Percentiles rank a stretch among this genome's conserved stretches.
These are phyloP conservation scores for Pisolithus thermaeus DNA, from an alignment of 1,284 basidiomycete species.

Conservation along the genomic window DNA sequence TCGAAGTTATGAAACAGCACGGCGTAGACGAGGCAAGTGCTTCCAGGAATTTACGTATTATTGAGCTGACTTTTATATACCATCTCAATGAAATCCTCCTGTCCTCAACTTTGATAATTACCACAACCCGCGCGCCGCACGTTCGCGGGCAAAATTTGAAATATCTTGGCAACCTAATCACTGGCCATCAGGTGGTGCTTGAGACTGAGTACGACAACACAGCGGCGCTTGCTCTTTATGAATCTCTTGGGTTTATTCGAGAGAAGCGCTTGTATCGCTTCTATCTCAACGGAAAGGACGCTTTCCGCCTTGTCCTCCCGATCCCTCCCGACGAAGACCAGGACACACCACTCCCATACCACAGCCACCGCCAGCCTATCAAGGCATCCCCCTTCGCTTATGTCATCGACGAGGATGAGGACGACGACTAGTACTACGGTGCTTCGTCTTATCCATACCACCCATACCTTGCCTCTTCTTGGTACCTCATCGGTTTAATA, in stretches of 20 bases:
- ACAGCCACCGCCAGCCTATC: constrained; percentile 8
- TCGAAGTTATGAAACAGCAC: constrained; percentile 73
- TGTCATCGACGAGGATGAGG: constrained; percentile 41
- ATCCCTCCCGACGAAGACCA: constrained; percentile 37
- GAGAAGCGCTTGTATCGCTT: constrained; percentile 95
- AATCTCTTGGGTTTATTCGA: constrained; percentile 88
- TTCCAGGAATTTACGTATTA: not conserved
- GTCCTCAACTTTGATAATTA: not conserved
- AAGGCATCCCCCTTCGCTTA: constrained; percentile 23
- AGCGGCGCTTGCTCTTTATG: constrained; percentile 84
- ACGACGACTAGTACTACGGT: constrained; percentile 25
- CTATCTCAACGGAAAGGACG: constrained; percentile 92
- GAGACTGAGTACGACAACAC: constrained; percentile 97
- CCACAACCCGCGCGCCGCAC: not conserved
- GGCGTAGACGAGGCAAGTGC: constrained; percentile 77
- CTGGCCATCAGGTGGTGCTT: constrained; percentile 68
- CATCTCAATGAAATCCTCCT: not conserved
- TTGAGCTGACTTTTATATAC: not conserved
- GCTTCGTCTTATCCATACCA: not conserved
- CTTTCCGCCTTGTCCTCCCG: constrained; percentile 68
- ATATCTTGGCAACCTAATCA: not conserved
- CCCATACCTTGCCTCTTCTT: not conserved
- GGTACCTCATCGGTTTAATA: not conserved
- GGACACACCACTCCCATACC: constrained; percentile 1
- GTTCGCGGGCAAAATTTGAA: not conserved